Percentiles rank a stretch among this genome's conserved stretches.
These are phyloP conservation scores for Phytopythium mirpurense DNA, from an alignment of 352 stramenopile species.

Conservation along the genomic window DNA sequence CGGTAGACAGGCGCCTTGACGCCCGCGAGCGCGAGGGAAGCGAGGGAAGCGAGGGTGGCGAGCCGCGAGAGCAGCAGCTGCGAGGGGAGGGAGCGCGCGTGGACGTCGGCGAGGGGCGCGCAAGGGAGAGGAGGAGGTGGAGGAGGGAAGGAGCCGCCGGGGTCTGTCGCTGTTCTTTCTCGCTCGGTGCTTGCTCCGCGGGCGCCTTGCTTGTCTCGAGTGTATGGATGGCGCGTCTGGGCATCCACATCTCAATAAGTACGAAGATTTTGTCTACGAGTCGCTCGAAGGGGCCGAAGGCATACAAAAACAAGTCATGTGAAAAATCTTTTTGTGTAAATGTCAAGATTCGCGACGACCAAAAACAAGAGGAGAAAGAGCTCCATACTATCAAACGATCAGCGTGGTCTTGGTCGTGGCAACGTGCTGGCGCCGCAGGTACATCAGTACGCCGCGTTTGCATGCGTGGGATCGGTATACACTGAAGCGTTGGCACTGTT, in stretches of 20 bases:
- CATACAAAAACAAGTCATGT: not conserved
- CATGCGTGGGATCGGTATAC: too few relatives aligned
- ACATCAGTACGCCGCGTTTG: too few relatives aligned
- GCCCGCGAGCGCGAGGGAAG: not conserved
- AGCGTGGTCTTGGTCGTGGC: too few relatives aligned
- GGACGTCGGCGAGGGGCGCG: not conserved
- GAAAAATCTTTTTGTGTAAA: not conserved
- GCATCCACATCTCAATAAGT: too few relatives aligned
- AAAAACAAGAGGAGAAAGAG: too few relatives aligned
- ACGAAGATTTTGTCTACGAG: too few relatives aligned
- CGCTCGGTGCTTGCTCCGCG: too few relatives aligned
- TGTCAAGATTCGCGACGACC: slow-evolving; percentile 2
- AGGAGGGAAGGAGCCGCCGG: not conserved
- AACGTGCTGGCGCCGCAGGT: too few relatives aligned
- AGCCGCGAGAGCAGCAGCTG: not conserved
- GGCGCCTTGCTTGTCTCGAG: not conserved
- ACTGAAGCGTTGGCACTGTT: too few relatives aligned
- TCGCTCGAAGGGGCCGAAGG: not conserved
- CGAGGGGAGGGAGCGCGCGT: too few relatives aligned
- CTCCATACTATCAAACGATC: too few relatives aligned
- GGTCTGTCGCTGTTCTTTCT: not conserved
- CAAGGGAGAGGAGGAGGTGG: not conserved
- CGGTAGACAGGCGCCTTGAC: not conserved
- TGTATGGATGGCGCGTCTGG: not conserved
- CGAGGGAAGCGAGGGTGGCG: not conserved